These are phyloP conservation scores for Gossypioides kirkii DNA, from an alignment of 345 rosid genomes.

Conservation along the genomic window DNA sequence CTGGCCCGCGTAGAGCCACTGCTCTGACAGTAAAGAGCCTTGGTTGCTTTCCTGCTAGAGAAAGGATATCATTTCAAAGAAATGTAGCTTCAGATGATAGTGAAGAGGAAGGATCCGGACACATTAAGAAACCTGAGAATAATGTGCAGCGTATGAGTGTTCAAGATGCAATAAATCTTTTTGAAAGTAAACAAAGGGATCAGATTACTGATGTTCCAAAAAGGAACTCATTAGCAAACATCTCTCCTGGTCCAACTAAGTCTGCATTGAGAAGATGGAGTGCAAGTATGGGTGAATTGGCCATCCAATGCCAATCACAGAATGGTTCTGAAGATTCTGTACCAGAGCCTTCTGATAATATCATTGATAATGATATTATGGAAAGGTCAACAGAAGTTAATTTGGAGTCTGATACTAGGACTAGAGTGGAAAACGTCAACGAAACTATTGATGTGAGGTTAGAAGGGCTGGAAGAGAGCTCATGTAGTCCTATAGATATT, in stretches of 20 bases:
- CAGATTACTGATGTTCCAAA: slow-evolving; percentile 33
- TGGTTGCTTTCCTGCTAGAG: slow-evolving; percentile 41
- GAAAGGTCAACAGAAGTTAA: slow-evolving; percentile 24
- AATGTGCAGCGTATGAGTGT: slow-evolving; percentile 46
- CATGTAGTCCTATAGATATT: slow-evolving; percentile 19
- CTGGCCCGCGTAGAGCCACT: slow-evolving; percentile 47
- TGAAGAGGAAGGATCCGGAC: slow-evolving; percentile 41
- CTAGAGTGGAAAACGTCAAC: slow-evolving; percentile 17
- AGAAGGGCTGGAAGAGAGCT: slow-evolving; percentile 25
- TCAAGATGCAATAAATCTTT: slow-evolving; percentile 59
- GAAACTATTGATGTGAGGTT: slow-evolving; percentile 25
- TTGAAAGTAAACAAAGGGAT: slow-evolving; percentile 55
- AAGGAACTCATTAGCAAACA: slow-evolving; percentile 31
- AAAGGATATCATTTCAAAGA: slow-evolving; percentile 28
- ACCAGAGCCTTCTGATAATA: slow-evolving; percentile 22
- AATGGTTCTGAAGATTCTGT: slow-evolving; percentile 24
- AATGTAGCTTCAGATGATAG: slow-evolving; percentile 30
- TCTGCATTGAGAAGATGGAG: slow-evolving; percentile 66
- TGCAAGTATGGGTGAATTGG: slow-evolving; percentile 41
- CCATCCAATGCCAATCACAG: slow-evolving; percentile 30
- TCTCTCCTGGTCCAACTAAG: slow-evolving; percentile 31
- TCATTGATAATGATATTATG: slow-evolving; percentile 19
- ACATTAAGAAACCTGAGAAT: slow-evolving; percentile 34
- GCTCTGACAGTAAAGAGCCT: slow-evolving; percentile 62
- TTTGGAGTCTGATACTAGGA: slow-evolving; percentile 25